Percentiles rank a stretch among this genome's conserved stretches.
phyloP scores from a whole-genome alignment of 257 asterid genomes.

The Echium plantagineum region DNA sequence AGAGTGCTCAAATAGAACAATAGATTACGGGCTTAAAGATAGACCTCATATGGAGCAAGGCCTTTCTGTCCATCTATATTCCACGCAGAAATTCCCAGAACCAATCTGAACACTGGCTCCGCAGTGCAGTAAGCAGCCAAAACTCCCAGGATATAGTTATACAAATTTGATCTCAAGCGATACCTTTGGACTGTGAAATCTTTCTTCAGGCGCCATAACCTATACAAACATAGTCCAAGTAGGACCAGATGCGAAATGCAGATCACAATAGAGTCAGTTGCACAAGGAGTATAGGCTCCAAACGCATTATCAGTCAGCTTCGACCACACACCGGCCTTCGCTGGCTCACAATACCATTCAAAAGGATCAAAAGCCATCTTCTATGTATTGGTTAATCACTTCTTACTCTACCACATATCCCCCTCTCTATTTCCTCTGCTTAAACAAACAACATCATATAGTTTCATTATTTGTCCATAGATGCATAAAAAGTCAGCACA shows the following conservation, averaged over 20 bases:
- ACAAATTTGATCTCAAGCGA: slow-evolving; percentile 55
- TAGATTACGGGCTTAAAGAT: neutral
- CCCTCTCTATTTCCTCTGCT: neutral
- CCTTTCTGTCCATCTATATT: slow-evolving; percentile 50
- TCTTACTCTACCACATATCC: neutral
- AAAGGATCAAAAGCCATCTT: slow-evolving; percentile 65
- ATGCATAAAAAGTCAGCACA: too few species aligned
- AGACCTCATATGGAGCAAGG: slow-evolving; percentile 85
- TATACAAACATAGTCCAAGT: slow-evolving; percentile 48
- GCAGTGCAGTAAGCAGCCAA: slow-evolving; percentile 68
- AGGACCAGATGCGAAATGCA: slow-evolving; percentile 61
- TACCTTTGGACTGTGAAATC: slow-evolving; percentile 63
- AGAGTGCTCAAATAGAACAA: neutral
- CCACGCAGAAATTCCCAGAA: slow-evolving; percentile 65
- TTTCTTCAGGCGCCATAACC: slow-evolving; percentile 45
- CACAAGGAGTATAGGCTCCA: slow-evolving; percentile 89
- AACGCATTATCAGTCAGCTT: slow-evolving; percentile 71
- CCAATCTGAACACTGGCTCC: slow-evolving; percentile 66
- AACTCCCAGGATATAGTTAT: slow-evolving; percentile 62
- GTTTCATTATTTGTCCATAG: neutral
- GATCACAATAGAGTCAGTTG: slow-evolving; percentile 58
- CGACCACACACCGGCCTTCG: slow-evolving; percentile 67
- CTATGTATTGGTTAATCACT: neutral
- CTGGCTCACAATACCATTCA: slow-evolving; percentile 88
- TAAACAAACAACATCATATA: neutral